Base-by-base conservation (phyloP, 257 asterid species). In the Plantago major region DNA sequence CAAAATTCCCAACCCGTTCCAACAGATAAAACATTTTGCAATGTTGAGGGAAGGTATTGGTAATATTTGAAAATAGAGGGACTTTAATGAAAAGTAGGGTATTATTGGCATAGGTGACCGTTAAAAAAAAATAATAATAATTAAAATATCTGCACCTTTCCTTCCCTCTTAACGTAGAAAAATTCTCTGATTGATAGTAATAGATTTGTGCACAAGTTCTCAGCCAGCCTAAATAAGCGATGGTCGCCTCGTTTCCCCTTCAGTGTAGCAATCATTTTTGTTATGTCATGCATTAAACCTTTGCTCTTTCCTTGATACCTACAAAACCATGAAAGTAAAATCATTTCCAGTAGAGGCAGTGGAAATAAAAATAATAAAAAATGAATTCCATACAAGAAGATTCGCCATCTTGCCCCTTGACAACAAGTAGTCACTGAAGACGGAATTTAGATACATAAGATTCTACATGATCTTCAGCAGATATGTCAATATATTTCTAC, bases 291-390 rank as follows among this genome's bases (percentile, higher is more conserved):
- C 87, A 92, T 84, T 74, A 89, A 74, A 59, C 85, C 74, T 84
- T 87, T 92, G 91, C 84, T 84, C 86, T 92, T 92, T 70, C 97
- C 96, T 73, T 92, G 95, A 76, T 92, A 92, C 91, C 99, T 92
- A 73, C 40, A 78, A 66, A 64, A 70, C 46, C 49, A 60, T 38
- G 33, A 71, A 55, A 40, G 54, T 4, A 55, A 65, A 63, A 51
- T 30, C 42, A 42, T 54, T 67, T 58, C 43, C 60, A 50, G 56
- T 28, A 6, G 71, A 42, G 46, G 52, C 19, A 16, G 19, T 8
- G 12, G n/a, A 22, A 11, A 12, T 33, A 2, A 22, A 22, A 22
- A 15, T 22, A 14, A 18, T 7, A 11, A n/a, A 33, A 55, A n/a
- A 5, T 11, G 14, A 3, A 28, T 55, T 13, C 11, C 7, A 9